These are phyloP conservation scores for Pistacia integerrima DNA, from an alignment of 345 rosid species.

Conservation along the genomic window DNA sequence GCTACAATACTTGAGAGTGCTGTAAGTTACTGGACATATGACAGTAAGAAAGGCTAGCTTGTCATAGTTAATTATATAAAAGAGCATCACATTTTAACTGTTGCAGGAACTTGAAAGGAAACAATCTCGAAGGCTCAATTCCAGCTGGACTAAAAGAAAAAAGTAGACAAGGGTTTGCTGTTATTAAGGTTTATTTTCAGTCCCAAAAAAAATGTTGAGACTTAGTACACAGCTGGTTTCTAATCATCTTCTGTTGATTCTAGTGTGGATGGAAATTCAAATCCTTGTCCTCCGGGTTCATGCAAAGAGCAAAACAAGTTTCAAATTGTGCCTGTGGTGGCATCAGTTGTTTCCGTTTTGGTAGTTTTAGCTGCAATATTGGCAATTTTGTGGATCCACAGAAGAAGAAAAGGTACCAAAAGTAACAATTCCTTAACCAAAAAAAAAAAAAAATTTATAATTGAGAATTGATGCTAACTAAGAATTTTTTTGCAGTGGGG, in stretches of 20 bases:
- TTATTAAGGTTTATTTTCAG: constrained; percentile 21
- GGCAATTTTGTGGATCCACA: neutral
- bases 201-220: neutral
- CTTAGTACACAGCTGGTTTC: no score
- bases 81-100: no score
- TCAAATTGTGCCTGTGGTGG: neutral
- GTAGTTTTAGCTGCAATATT: neutral
- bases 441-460: no score
- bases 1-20: constrained; percentile 32
- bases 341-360: neutral
- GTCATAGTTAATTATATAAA: no score
- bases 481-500: neutral
- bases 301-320: neutral
- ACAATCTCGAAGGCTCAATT: constrained; percentile 42
- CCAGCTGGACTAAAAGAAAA: constrained; percentile 36
- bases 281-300: neutral
- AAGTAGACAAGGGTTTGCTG: constrained; percentile 24
- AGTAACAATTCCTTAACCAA: neutral
- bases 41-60: no score
- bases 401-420: neutral
- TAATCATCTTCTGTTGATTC: neutral
- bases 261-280: constrained; percentile 11
- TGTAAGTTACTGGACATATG: constrained; percentile 37
- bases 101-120: constrained; percentile 45
- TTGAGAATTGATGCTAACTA: no score